A percentile compares a stretch with the other conserved stretches of the same genome.
phyloP scores from a whole-genome alignment of 208 protist genomes.

The Leishmania lainsoni region DNA sequence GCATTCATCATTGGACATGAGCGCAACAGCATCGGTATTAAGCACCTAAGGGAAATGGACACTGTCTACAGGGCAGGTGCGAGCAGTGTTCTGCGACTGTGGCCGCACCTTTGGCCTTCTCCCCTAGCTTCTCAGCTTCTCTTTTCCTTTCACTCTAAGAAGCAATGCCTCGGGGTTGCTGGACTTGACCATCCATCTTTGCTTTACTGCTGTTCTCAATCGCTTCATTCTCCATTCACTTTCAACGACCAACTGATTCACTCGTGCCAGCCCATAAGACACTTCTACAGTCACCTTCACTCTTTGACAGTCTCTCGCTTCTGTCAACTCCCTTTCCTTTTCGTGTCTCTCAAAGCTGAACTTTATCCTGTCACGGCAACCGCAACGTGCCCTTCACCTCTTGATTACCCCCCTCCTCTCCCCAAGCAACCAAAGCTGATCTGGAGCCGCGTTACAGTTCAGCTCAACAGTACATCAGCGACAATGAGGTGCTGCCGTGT shows the following conservation, averaged over 20 bases:
- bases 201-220: too few relatives aligned
- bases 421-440: neutral
- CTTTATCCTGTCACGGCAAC: neutral
- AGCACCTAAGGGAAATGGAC: too few relatives aligned
- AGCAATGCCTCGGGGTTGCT: too few relatives aligned
- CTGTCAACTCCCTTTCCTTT: neutral
- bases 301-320: neutral
- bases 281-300: neutral
- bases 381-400: neutral
- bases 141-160: too few relatives aligned
- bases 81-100: too few relatives aligned
- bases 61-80: too few relatives aligned
- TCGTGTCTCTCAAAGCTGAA: neutral
- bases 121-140: too few relatives aligned
- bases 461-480: neutral
- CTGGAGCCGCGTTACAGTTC: neutral
- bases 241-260: neutral
- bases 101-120: too few relatives aligned
- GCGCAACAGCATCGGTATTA: too few relatives aligned
- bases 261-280: too few relatives aligned
- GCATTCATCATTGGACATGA: too few relatives aligned
- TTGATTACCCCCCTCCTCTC: neutral
- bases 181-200: too few relatives aligned
- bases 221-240: neutral
- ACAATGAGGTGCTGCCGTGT: slow-evolving; percentile 27